Evolutionary conservation across 768 basidiomycete species (phyloP).

Genomic region (Mrakia frigida): DNA sequence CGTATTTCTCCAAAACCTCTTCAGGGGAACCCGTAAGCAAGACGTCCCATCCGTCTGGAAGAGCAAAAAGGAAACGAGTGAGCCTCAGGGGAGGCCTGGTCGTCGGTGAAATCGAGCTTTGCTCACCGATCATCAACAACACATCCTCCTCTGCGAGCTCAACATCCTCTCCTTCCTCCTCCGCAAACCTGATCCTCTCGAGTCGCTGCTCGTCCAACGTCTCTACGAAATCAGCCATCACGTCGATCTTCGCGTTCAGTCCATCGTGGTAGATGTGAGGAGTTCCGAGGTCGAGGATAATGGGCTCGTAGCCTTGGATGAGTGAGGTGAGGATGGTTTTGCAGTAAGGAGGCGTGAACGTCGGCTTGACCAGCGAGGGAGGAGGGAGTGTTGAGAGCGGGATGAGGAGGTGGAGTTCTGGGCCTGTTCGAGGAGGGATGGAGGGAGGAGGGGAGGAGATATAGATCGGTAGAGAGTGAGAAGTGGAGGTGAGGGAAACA

Average conservation of each 20-base stretch:
- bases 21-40: background rate
- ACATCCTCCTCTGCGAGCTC: background rate
- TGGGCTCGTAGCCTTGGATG: constrained; percentile 15
- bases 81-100: background rate
- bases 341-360: constrained; percentile 1
- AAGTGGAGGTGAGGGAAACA: background rate
- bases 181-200: background rate
- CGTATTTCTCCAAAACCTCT: background rate
- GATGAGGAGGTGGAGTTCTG: background rate
- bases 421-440: background rate
- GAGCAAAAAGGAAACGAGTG: background rate
- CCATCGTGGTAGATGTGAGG: background rate
- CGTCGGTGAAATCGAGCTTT: background rate
- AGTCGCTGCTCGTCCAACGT: background rate
- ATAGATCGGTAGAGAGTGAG: background rate
- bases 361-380: background rate
- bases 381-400: background rate
- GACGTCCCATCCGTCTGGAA: background rate
- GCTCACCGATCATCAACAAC: background rate
- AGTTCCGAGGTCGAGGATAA: constrained; percentile 4
- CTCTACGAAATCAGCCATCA: background rate
- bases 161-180: background rate
- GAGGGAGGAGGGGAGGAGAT: background rate
- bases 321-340: background rate
- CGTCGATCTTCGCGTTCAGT: background rate